phyloP scores from a whole-genome alignment of 1,139 yeast species.

The Lodderomyces pseudojiufengensis region DNA sequence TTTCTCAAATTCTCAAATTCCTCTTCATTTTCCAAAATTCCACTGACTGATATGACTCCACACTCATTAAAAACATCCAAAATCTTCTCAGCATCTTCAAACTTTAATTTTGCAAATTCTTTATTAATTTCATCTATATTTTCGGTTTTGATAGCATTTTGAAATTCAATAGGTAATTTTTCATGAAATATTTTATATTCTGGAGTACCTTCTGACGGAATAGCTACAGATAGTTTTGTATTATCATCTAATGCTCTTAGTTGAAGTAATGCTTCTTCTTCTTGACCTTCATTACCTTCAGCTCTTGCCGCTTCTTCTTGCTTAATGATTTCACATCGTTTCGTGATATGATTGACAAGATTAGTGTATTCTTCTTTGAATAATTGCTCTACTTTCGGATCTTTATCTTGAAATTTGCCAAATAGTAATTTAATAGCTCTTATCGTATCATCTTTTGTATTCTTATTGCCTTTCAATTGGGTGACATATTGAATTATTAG shows the following conservation, averaged over 20 bases:
- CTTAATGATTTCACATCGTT: constrained; percentile 66
- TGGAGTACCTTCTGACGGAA: constrained; percentile 58
- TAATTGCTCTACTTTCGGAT: constrained; percentile 60
- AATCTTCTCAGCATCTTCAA: constrained; percentile 76
- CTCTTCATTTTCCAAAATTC: constrained; percentile 68
- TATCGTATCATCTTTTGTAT: constrained; percentile 32
- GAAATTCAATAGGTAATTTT: constrained; percentile 61
- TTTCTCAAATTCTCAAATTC: constrained; percentile 63
- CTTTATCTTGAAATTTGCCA: constrained; percentile 51
- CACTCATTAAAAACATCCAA: constrained; percentile 75
- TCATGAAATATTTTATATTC: constrained; percentile 54
- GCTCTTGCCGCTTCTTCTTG: constrained; percentile 35
- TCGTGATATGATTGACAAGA: constrained; percentile 68
- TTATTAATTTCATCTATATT: constrained; percentile 77
- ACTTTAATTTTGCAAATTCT: constrained; percentile 71
- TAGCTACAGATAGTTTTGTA: constrained; percentile 65
- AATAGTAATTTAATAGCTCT: constrained; percentile 69
- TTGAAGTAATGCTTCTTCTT: constrained; percentile 79
- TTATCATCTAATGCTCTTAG: constrained; percentile 84
- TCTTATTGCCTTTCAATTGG: constrained; percentile 49
- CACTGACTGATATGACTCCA: constrained; percentile 80
- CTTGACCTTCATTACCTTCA: constrained; percentile 46
- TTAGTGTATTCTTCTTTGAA: constrained; percentile 70
- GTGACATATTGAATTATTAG: constrained; percentile 74
- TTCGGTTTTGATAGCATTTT: constrained; percentile 68